Conservation (phyloP, 225 moss, liverwort and hornwort genomes). For the Bryoerythrophyllum caledonicum region DNA sequence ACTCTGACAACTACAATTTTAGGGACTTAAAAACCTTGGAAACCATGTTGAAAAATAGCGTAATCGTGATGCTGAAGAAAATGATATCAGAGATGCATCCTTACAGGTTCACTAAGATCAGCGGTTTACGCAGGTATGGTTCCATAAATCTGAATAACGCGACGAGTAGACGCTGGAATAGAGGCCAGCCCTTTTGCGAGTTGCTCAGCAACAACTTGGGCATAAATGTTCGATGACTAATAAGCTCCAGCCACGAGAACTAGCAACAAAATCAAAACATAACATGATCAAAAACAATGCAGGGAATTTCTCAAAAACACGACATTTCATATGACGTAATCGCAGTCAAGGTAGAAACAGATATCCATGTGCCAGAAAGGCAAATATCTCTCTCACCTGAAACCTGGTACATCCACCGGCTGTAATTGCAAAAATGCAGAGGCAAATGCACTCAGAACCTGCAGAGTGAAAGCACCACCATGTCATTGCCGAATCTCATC, state of each 20-base stretch:
- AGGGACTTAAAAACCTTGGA: no score
- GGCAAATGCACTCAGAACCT: slow-evolving; percentile 88
- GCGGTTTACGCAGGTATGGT: slow-evolving; percentile 88
- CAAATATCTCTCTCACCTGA: slow-evolving; percentile 62
- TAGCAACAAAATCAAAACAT: slow-evolving; percentile 32
- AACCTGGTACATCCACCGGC: slow-evolving; percentile 85
- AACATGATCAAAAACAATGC: slow-evolving; percentile 20
- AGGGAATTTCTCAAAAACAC: background rate
- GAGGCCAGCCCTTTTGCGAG: slow-evolving; percentile 87
- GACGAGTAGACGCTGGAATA: slow-evolving; percentile 89
- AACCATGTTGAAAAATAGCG: no score
- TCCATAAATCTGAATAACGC: slow-evolving; percentile 96
- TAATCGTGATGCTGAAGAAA: no score
- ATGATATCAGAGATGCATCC: slow-evolving; percentile 16
- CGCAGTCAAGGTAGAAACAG: no score
- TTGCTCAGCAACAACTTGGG: slow-evolving; percentile 88
- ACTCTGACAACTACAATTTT: no score
- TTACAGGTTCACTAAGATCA: slow-evolving; percentile 88
- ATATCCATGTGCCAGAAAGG: no score
- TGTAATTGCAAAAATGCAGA: slow-evolving; percentile 70
- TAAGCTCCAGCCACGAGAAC: slow-evolving; percentile 95
- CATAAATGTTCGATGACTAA: slow-evolving; percentile 97
- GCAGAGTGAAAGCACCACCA: slow-evolving; percentile 21
- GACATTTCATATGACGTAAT: no score
- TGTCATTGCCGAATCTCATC: slow-evolving; percentile 16